phyloP scores from a whole-genome alignment of 2,329 filamentous ascomycete species.

The Pseudogymnoascus verrucosus region DNA sequence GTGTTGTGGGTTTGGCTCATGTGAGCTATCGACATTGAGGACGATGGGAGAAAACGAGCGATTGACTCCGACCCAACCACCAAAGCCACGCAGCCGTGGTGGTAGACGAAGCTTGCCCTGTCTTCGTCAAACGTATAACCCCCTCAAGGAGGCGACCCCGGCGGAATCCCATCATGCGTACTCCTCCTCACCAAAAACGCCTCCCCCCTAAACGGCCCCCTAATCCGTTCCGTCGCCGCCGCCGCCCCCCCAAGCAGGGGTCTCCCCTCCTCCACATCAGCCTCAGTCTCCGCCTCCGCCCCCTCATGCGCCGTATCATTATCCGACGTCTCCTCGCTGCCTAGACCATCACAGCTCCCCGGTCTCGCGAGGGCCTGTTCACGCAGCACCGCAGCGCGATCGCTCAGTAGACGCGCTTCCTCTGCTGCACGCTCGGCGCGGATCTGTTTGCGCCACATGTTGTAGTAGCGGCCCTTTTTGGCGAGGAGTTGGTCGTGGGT shows the following conservation, averaged over 20 bases:
- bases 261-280: not conserved
- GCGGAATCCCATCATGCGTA: not conserved
- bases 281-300: not conserved
- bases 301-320: not conserved
- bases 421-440: constrained; percentile 63
- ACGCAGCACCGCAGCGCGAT: constrained; percentile 24
- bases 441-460: constrained; percentile 87
- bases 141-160: not conserved
- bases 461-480: constrained; percentile 61
- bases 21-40: not conserved
- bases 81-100: not conserved
- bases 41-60: not conserved
- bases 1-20: not conserved
- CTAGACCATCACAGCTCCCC: not conserved
- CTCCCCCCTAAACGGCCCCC: not conserved
- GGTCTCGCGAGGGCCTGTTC: constrained; percentile 18
- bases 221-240: not conserved
- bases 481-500: constrained; percentile 70
- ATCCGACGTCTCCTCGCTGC: not conserved
- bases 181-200: not conserved
- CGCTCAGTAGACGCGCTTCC: constrained; percentile 36
- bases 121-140: not conserved
- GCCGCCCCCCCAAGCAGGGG: not conserved
- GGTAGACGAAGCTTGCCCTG: not conserved
- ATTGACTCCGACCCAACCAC: not conserved